Evolutionary conservation across 768 basidiomycete genomes (phyloP), one percentile per base, ranked within the genome.

Genomic region (Boletus pseudo-olivaceus): DNA sequence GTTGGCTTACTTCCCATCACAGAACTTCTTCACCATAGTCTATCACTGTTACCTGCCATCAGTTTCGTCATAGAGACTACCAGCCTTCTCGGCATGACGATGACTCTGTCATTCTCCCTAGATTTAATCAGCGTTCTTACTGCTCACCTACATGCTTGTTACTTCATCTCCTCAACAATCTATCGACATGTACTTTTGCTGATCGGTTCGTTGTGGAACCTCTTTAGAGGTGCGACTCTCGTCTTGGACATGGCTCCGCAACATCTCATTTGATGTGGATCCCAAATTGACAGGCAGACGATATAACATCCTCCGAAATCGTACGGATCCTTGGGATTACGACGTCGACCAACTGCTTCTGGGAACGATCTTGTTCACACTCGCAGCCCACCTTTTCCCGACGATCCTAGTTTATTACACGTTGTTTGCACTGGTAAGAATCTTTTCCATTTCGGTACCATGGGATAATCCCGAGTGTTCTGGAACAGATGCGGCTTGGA

Each of bases 291-390:
- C 58, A 95, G 94, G 96, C 1, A 98, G 91, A 71, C 81, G 93
- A 44, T 87, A 83, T 64, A 98, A 98, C 66, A 82, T 86, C 9
- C 75, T 99, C 7, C 83, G 95, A 32, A 81, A 88, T 49, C 83
- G 95, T n/a, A 87, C 85, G 4, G 97, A 98, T 64, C 81, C 87
- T 0, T 93, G 90, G 83, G 82, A 87, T 52, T 98, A 97, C 62
- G 90, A 93, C 49, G 78, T 94, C 27, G 96, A 98, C 68, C 93
- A 98, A 66, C 80, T 98, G 2, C 76, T 98, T n/a, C 87, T 98
- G 34, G 96, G 96, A 5, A 95, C 97, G 0, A 85, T 93, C 51
- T 73, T 95, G 47, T 91, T 94, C 75, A 90, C 91, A 0, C 76
- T 93, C 17, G 72, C 91, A 12, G 81, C 87, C 8, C 89, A 95